A percentile compares a stretch with the other conserved stretches of the same genome.
Evolutionary conservation across 2,329 filamentous ascomycete genomes (phyloP).

Genomic region (Penicillium sp.): DNA sequence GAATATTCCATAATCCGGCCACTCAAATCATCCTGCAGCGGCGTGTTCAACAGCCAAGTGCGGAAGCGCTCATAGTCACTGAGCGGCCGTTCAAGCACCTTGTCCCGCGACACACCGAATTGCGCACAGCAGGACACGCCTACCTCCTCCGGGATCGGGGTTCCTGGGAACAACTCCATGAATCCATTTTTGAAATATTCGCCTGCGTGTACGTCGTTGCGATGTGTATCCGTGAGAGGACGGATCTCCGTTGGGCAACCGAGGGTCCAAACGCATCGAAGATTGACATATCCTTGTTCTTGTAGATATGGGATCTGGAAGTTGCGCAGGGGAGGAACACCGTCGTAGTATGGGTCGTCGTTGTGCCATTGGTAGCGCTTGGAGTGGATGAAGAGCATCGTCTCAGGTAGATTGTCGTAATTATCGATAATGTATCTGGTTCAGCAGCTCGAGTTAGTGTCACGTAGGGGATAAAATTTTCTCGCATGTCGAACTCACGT

Average conservation of each 20-base stretch:
- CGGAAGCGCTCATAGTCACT: slow-evolving; percentile 50
- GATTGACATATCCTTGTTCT: slow-evolving; percentile 51
- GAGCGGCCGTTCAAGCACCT: slow-evolving; percentile 45
- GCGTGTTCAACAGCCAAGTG: slow-evolving; percentile 49
- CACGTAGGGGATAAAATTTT: background rate
- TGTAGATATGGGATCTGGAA: slow-evolving; percentile 50
- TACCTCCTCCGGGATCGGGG: slow-evolving; percentile 43
- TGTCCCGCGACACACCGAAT: slow-evolving; percentile 50
- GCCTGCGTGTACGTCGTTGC: slow-evolving; percentile 47
- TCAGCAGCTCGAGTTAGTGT: slow-evolving; percentile 12
- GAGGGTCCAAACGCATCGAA: slow-evolving; percentile 52
- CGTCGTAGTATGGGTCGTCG: slow-evolving; percentile 52
- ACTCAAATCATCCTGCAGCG: slow-evolving; percentile 48
- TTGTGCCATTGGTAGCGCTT: slow-evolving; percentile 48
- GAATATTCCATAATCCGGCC: slow-evolving; percentile 56
- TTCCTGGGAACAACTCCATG: slow-evolving; percentile 47
- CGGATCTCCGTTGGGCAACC: slow-evolving; percentile 53
- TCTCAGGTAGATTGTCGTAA: slow-evolving; percentile 40
- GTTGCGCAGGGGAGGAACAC: slow-evolving; percentile 47
- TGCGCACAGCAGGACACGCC: slow-evolving; percentile 55
- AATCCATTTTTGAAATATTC: slow-evolving; percentile 50
- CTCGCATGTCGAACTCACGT: slow-evolving; percentile 31
- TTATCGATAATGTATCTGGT: slow-evolving; percentile 44
- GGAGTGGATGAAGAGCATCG: slow-evolving; percentile 43
- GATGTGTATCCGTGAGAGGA: slow-evolving; percentile 43